Base-by-base conservation (phyloP, 306 rosid species). In the Cajanus cajan region DNA sequence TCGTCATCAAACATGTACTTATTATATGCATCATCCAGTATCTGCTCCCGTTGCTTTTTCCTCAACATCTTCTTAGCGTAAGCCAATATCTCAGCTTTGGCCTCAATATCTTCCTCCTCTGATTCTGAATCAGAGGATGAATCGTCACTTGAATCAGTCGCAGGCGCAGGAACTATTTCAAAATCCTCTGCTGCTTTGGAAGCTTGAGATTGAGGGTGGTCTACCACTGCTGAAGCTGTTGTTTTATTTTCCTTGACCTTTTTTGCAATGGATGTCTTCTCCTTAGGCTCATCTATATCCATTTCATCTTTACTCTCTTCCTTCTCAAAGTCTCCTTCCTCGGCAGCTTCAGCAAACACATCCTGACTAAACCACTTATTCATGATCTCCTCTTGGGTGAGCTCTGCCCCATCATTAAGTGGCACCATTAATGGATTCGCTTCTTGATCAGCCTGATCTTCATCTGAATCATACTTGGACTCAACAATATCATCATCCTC, bases 301-400 rank as follows among this genome's bases (percentile, higher is more conserved):
- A 91, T 92, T 73, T 89, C 94, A 63, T 85, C 87, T 57, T 91
- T 95, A 65, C 88, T 82, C 47, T 82, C 91, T 12, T 74, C 68
- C 82, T 45, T 82, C 55, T 65, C 86, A 54, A 95, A 72, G 71
- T 86, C 98, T 64, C 94, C 96, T 31, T 87, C 95, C 71, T 88
- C 90, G 6, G 73, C 90, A 72, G 97, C 96, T 82, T 93, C 96
- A 37, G 96, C 90, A 84, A 95, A 95, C 47, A 95, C 80, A 76
- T 90, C 93, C 87, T 93, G 97, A 90, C 92, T 85, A 82, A 88
- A 95, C 99, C 99, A 95, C 78, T 83, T 86, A 61, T 91, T 87
- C 33, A 86, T 85, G 10, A 95, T 71, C 82, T 95, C 98, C 74
- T 93, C 96, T 78, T 82, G 90, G 34, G 96, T 88, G 69, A 89